Evolutionary conservation across 2,329 filamentous ascomycete species (phyloP).

Genomic region (Aureobasidium sp.): DNA sequence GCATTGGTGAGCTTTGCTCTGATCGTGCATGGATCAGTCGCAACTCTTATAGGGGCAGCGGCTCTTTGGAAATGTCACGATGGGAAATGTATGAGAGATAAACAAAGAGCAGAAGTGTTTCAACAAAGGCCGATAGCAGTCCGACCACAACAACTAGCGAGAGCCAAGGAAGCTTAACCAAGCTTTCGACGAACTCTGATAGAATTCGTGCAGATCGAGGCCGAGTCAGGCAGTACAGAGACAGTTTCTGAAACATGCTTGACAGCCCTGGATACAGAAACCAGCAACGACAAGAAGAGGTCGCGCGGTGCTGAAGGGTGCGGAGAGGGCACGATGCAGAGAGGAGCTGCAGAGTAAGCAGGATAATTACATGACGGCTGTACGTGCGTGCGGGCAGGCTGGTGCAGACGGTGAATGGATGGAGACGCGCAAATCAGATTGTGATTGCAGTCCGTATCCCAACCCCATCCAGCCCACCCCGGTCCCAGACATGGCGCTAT

Average conservation of each 20-base stretch:
- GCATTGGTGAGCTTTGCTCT: neutral
- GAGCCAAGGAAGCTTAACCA: constrained; percentile 10
- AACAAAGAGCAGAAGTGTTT: constrained; percentile 1
- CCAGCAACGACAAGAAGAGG: neutral
- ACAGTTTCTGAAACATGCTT: neutral
- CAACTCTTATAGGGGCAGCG: neutral
- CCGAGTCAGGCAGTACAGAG: neutral
- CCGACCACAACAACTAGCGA: neutral
- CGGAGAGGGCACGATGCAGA: neutral
- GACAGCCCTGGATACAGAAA: neutral
- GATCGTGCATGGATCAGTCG: neutral
- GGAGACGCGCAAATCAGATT: neutral
- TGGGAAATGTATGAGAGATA: neutral
- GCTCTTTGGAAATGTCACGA: neutral
- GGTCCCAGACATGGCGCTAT: constrained; percentile 7
- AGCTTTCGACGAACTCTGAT: neutral
- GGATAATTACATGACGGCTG: neutral
- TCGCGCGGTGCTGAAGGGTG: neutral
- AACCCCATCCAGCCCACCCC: constrained; percentile 5
- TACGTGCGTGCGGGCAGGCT: neutral
- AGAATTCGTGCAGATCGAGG: neutral
- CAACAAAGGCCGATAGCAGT: neutral
- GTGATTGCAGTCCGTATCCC: constrained; percentile 2
- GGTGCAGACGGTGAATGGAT: neutral
- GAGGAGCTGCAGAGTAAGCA: neutral